phyloP scores from a whole-genome alignment of 176 grass and related monocot species.

The Ensete glaucum region DNA sequence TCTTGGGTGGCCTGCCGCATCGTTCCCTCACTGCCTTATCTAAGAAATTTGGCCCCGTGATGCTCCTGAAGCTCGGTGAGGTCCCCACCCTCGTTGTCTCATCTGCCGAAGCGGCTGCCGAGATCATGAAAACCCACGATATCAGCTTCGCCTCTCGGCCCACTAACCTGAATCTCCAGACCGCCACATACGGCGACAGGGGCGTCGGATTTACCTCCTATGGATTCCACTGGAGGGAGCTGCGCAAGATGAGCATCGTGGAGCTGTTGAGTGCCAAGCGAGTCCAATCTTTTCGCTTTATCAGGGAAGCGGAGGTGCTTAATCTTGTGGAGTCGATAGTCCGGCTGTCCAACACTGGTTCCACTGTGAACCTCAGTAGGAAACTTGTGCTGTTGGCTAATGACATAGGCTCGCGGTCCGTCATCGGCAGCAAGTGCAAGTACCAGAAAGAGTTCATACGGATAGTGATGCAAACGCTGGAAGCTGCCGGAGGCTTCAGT shows the following conservation, averaged over 20 bases:
- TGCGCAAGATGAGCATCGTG: constrained; percentile 31
- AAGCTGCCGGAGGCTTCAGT: background rate
- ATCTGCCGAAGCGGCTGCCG: constrained; percentile 32
- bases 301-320: constrained; percentile 25
- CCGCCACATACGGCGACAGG: constrained; percentile 18
- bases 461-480: background rate
- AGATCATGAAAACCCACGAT: constrained; percentile 57
- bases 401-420: background rate
- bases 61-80: constrained; percentile 43
- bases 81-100: constrained; percentile 31
- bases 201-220: constrained; percentile 43
- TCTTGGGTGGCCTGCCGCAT: constrained; percentile 34
- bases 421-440: constrained; percentile 20
- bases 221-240: constrained; percentile 42
- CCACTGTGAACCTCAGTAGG: background rate
- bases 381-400: constrained; percentile 1
- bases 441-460: constrained; percentile 15
- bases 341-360: background rate
- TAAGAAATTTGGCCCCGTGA: constrained; percentile 30
- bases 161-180: background rate
- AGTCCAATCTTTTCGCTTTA: constrained; percentile 9
- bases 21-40: constrained; percentile 26
- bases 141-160: constrained; percentile 33
- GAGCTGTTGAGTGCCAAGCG: constrained; percentile 36
- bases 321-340: constrained; percentile 5